Evolutionary conservation across 2,329 filamentous ascomycete species (phyloP).

Genomic region (Periconia sp.): DNA sequence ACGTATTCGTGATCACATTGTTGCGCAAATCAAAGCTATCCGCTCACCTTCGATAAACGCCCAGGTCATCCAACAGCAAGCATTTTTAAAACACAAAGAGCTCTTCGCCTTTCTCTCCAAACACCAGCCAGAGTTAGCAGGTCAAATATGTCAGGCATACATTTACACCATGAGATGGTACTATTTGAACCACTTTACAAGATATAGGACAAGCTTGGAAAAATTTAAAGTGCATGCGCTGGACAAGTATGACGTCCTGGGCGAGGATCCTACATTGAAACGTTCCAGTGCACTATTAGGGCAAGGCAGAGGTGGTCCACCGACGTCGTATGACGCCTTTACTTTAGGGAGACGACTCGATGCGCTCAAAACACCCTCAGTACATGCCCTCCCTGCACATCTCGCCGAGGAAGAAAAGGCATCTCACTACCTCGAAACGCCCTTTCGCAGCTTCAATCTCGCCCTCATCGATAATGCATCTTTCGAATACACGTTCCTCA

Average conservation of each 20-base stretch:
- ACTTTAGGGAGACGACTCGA: slow-evolving; percentile 87
- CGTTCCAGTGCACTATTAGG: slow-evolving; percentile 56
- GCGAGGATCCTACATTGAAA: slow-evolving; percentile 74
- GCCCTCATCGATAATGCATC: slow-evolving; percentile 93
- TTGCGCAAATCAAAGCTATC: slow-evolving; percentile 91
- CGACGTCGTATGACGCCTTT: slow-evolving; percentile 81
- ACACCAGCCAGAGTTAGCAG: slow-evolving; percentile 81
- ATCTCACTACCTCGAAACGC: slow-evolving; percentile 85
- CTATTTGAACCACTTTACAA: slow-evolving; percentile 86
- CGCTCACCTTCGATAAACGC: slow-evolving; percentile 96
- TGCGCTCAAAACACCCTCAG: slow-evolving; percentile 74
- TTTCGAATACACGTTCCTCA: slow-evolving; percentile 92
- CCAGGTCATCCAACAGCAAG: slow-evolving; percentile 94
- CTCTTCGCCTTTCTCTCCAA: slow-evolving; percentile 83
- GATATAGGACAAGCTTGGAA: slow-evolving; percentile 82
- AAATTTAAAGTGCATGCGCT: slow-evolving; percentile 83
- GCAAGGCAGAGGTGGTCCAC: slow-evolving; percentile 44
- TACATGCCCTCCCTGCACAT: slow-evolving; percentile 82
- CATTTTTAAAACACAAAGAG: slow-evolving; percentile 86
- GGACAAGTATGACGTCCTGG: slow-evolving; percentile 83
- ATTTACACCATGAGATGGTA: slow-evolving; percentile 99
- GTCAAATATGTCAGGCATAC: slow-evolving; percentile 91
- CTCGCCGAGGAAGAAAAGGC: slow-evolving; percentile 88
- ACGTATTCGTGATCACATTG: slow-evolving; percentile 91
- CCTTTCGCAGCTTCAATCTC: slow-evolving; percentile 94